Base-by-base conservation (phyloP, 495 filamentous ascomycete genomes). In the Tuber calosporum region DNA sequence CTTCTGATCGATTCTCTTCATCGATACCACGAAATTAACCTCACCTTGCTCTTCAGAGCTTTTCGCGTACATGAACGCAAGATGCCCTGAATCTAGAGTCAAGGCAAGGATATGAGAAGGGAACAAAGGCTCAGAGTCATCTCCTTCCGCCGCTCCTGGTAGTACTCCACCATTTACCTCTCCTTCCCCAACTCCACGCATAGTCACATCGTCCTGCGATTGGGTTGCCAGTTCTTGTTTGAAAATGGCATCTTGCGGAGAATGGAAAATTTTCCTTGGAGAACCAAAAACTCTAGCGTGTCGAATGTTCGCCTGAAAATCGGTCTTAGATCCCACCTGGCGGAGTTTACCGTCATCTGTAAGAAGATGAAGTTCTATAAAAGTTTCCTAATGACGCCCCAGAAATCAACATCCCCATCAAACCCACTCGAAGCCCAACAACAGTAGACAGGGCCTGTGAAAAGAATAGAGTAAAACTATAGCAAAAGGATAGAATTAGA, bases 51-150 rank as follows among this genome's bases (percentile, higher is more conserved):
- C 79, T 0, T 75, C 72, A 4, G 81, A 84, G 48, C 84, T 82
- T 43, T 82, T 82, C 70, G 89, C 86, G 78, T 89, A 93, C 34
- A 97, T 81, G 73, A 96, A 95, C 1, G 90, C 85, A 71, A 91
- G 84, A 70, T 92, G 87, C 37, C 87, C 89, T 34, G 86, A 87
- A 66, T 90, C 88, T 45, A 96, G 84, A 4, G 89, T 89, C 30
- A 97, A 82, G 7, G 92, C 84, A 41, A 97, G 84, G 42, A 94
- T 83, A 77, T 98, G 92, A 68, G 92, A 89, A 13, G 94, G 92
- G 1, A 93, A 78, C 45, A 72, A 73, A n/a, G 72, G 69, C 69
- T 73, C 74, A 62, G 58, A 45, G 62, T 81, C 71, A 70, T 66
- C 70, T 26, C 68, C 74, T 45, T 72, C 26, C 26, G 53, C 53